Evolutionary conservation across 2,329 filamentous ascomycete species (phyloP), one percentile per base, ranked within the genome.

Genomic region (Xylariaceae sp.): DNA sequence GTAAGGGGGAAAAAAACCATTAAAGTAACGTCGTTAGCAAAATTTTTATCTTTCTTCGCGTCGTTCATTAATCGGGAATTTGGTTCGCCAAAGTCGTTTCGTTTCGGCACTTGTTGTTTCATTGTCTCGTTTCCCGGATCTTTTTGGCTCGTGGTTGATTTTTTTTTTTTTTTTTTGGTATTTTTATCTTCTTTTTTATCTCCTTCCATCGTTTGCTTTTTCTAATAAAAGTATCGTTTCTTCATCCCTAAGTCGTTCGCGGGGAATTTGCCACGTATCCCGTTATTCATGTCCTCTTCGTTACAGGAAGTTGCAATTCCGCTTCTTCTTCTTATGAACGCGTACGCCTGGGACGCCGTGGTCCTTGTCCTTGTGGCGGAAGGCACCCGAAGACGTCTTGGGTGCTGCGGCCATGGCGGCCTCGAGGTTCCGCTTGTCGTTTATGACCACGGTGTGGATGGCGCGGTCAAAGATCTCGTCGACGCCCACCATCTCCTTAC

Each of bases 391-490:
- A 26, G 60, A 59, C 8, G 72, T 67, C 57, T 68, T 71, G 47
- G 68, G 65, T 30, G 68, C 66, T 47, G 70, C 68, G 55, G 69
- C 71, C 64, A 73, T 74, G 62, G 74, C 73, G 58, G 73, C 71
- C 69, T 83, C 80, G 58, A 79, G 72, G 65, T 83, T 85, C 70
- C 84, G 85, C 66, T 78, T 75, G 69, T 91, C 89, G 66, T 91
- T 89, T 62, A 87, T 84, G 31, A 99, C 89, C 34, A 94, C 91
- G 50, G 88, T 92, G 67, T 91, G 84, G 69, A 99, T 91, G 53
- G 94, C 94, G 59, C 84, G 80, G 71, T 95, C 88, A 73, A 99
- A 99, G 68, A 97, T 94, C 67, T 97, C 92, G 71, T 97, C 90
- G 45, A 99, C 92, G 54, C 94, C 94, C 51, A 80, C 84, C 87